A percentile compares a stretch with the other conserved stretches of the same genome.
phyloP scores from a whole-genome alignment of 2,329 filamentous ascomycete genomes.

The Fusarium ramigenum region DNA sequence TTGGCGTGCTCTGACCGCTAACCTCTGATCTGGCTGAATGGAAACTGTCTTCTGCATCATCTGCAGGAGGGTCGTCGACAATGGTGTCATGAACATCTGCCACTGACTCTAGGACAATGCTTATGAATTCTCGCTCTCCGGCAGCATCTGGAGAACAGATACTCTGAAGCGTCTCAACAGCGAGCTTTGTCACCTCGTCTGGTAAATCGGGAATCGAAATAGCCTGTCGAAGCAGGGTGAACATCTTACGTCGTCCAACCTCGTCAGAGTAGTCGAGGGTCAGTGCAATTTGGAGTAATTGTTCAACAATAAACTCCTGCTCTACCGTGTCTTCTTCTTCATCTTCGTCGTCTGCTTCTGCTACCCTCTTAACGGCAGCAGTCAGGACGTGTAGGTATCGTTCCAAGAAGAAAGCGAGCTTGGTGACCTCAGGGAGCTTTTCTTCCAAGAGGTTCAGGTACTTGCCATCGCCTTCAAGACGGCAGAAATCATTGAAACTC shows the following conservation, averaged over 20 bases:
- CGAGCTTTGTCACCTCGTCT: constrained; percentile 90
- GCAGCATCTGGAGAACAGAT: constrained; percentile 80
- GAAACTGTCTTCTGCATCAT: constrained; percentile 77
- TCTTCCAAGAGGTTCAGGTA: constrained; percentile 83
- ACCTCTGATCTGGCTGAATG: constrained; percentile 91
- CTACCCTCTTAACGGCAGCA: constrained; percentile 67
- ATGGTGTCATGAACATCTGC: constrained; percentile 97
- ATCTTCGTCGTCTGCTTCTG: constrained; percentile 61
- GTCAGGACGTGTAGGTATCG: constrained; percentile 78
- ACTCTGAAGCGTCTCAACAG: constrained; percentile 80
- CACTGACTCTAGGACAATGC: constrained; percentile 88
- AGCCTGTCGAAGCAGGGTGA: constrained; percentile 84
- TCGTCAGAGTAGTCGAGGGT: constrained; percentile 98
- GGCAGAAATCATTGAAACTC: constrained; percentile 94
- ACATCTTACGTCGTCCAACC: constrained; percentile 95
- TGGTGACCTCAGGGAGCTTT: constrained; percentile 94
- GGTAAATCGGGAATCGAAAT: constrained; percentile 88
- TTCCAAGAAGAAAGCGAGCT: constrained; percentile 86
- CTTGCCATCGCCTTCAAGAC: constrained; percentile 75
- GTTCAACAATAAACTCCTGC: constrained; percentile 94
- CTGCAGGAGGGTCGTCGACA: constrained; percentile 70
- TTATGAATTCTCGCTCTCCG: constrained; percentile 85
- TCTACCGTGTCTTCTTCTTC: constrained; percentile 88
- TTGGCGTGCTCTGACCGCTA: constrained; percentile 70
- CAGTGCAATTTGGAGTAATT: constrained; percentile 89